Percentiles rank a stretch among this genome's conserved stretches.
phyloP scores from a whole-genome alignment of 179 eudicot genomes.

The Silene noctiflora region DNA sequence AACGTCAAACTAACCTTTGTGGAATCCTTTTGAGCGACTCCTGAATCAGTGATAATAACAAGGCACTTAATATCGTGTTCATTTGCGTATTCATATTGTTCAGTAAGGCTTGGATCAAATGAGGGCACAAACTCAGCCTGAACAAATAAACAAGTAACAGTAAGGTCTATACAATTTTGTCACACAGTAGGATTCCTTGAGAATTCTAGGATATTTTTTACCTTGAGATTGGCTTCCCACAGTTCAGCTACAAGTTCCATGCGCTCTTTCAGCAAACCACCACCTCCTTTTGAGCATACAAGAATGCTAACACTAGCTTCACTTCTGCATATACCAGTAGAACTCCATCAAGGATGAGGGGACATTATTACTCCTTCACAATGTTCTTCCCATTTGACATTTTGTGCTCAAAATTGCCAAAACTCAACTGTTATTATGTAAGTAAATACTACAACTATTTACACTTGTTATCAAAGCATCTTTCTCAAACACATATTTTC shows the following conservation, averaged over 20 bases:
- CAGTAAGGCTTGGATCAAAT: constrained; percentile 91
- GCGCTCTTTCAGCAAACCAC: constrained; percentile 83
- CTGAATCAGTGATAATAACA: constrained; percentile 73
- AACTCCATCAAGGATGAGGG: constrained; percentile 7
- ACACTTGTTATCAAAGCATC: neutral
- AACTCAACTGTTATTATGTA: neutral
- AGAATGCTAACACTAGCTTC: constrained; percentile 50
- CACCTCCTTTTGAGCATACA: constrained; percentile 94
- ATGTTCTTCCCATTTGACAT: neutral
- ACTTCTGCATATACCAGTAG: constrained; percentile 37
- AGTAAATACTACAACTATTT: neutral
- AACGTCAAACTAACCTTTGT: constrained; percentile 54
- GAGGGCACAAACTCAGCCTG: constrained; percentile 86
- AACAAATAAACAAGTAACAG: neutral
- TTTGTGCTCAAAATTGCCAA: neutral
- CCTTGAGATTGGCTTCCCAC: constrained; percentile 86
- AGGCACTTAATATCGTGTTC: constrained; percentile 91
- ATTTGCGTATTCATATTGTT: constrained; percentile 94
- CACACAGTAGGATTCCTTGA: constrained; percentile 4
- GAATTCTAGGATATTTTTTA: constrained; percentile 21
- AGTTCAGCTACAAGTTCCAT: constrained; percentile 87
- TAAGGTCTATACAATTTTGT: neutral
- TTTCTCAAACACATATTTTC: neutral
- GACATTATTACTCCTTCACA: neutral
- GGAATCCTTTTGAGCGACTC: constrained; percentile 64